Percentiles rank a stretch among this genome's conserved stretches.
These are phyloP conservation scores for Verticillium nubilum DNA, from an alignment of 2,329 filamentous ascomycete species.

Conservation along the genomic window DNA sequence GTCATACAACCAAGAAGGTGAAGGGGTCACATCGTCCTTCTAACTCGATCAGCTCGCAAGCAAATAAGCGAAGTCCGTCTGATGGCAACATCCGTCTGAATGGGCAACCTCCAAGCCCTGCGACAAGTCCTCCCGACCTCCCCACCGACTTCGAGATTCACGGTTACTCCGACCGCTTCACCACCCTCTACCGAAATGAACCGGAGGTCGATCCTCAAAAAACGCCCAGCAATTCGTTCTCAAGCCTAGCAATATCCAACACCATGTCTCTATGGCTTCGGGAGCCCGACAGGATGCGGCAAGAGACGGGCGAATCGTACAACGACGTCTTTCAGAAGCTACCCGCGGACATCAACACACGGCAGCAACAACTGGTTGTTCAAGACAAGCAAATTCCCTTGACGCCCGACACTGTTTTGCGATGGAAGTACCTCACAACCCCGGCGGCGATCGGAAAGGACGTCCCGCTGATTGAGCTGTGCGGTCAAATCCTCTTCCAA, in stretches of 20 bases:
- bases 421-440: constrained; percentile 63
- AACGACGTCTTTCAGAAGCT: constrained; percentile 63
- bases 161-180: constrained; percentile 69
- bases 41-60: constrained; percentile 67
- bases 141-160: constrained; percentile 59
- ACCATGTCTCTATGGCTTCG: constrained; percentile 74
- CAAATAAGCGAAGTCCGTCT: constrained; percentile 58
- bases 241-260: constrained; percentile 68
- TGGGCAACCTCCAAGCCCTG: constrained; percentile 65
- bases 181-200: constrained; percentile 62
- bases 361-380: constrained; percentile 39
- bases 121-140: constrained; percentile 65
- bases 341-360: constrained; percentile 35
- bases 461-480: constrained; percentile 63
- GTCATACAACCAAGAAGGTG: constrained; percentile 66
- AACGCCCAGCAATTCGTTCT: constrained; percentile 61
- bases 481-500: constrained; percentile 69
- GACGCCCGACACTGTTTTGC: constrained; percentile 50
- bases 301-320: constrained; percentile 60
- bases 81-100: constrained; percentile 57
- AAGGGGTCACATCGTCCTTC: constrained; percentile 79
- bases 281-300: constrained; percentile 62
- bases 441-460: constrained; percentile 49
- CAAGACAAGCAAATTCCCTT: constrained; percentile 44
- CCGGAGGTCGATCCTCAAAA: constrained; percentile 54